Evolutionary conservation across 2,329 filamentous ascomycete genomes (phyloP).

Genomic region (Colletotrichum tabaci): DNA sequence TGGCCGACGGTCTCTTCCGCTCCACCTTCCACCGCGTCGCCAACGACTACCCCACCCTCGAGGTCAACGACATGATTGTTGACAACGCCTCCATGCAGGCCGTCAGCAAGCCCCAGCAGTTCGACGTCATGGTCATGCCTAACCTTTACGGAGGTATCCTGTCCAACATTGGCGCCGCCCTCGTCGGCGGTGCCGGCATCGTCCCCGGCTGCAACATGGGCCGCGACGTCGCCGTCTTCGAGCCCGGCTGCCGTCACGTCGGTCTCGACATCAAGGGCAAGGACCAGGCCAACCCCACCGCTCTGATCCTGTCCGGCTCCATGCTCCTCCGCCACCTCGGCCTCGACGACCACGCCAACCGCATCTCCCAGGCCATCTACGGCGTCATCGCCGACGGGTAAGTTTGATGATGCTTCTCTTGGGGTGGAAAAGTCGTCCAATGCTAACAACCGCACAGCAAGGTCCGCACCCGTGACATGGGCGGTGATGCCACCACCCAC

Average conservation of each 20-base stretch:
- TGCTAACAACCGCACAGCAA: slow-evolving; percentile 73
- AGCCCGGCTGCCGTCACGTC: slow-evolving; percentile 99
- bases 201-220: slow-evolving; percentile 99
- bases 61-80: slow-evolving; percentile 99
- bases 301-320: slow-evolving; percentile 92
- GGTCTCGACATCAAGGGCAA: slow-evolving; percentile 99
- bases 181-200: slow-evolving; percentile 96
- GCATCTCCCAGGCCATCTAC: slow-evolving; percentile 90
- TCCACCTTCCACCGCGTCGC: slow-evolving; percentile 95
- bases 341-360: slow-evolving; percentile 97
- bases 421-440: not conserved
- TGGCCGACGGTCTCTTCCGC: slow-evolving; percentile 98
- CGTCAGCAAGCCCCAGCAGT: slow-evolving; percentile 95
- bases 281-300: slow-evolving; percentile 98
- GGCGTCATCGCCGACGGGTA: slow-evolving; percentile 90
- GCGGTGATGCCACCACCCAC: slow-evolving; percentile 88
- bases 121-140: slow-evolving; percentile 99
- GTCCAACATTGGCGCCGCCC: slow-evolving; percentile 97
- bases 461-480: slow-evolving; percentile 95
- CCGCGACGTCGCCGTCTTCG: slow-evolving; percentile 96
- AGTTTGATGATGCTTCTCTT: slow-evolving; percentile 50
- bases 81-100: slow-evolving; percentile 99
- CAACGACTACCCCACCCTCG: slow-evolving; percentile 94
- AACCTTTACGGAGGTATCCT: slow-evolving; percentile 99
- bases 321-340: slow-evolving; percentile 99